A percentile compares a stretch with the other conserved stretches of the same genome.
Evolutionary conservation across 345 rosid genomes (phyloP).

Genomic region (Salix brachista): DNA sequence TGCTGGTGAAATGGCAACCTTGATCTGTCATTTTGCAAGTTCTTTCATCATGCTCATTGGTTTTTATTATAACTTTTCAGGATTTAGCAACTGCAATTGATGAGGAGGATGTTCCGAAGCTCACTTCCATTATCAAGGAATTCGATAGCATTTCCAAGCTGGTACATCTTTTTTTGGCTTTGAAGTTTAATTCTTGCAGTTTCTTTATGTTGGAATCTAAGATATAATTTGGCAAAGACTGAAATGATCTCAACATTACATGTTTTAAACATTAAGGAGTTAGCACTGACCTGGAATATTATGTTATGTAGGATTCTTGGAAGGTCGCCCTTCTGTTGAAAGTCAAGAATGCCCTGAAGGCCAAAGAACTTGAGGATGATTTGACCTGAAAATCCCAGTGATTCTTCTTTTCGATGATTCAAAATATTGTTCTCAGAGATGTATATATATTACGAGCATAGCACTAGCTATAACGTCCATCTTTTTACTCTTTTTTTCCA

Average conservation of each 20-base stretch:
- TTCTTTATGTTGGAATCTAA: background rate
- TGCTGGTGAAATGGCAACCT: background rate
- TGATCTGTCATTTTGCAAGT: background rate
- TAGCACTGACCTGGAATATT: background rate
- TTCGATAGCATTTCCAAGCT: conserved; percentile 21
- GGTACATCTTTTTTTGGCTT: conserved; percentile 8
- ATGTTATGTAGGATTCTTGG: conserved; percentile 19
- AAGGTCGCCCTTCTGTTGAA: conserved; percentile 14
- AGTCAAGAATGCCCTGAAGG: conserved; percentile 19
- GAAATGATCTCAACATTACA: background rate
- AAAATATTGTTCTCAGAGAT: background rate
- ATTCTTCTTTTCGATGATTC: background rate
- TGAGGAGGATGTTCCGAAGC: conserved; percentile 22
- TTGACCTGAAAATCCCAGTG: conserved; percentile 10
- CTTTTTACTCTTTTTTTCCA: background rate
- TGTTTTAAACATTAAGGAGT: background rate
- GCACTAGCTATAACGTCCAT: background rate
- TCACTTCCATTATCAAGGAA: conserved; percentile 24
- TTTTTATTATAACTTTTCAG: conserved; percentile 1
- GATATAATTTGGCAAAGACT: background rate
- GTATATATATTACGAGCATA: background rate
- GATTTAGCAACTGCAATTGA: conserved; percentile 26
- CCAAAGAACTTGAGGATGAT: conserved; percentile 24
- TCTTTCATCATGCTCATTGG: background rate
- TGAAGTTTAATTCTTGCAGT: background rate